Evolutionary conservation across 2,329 filamentous ascomycete genomes (phyloP).

Genomic region (Aspergillus alliaceus): DNA sequence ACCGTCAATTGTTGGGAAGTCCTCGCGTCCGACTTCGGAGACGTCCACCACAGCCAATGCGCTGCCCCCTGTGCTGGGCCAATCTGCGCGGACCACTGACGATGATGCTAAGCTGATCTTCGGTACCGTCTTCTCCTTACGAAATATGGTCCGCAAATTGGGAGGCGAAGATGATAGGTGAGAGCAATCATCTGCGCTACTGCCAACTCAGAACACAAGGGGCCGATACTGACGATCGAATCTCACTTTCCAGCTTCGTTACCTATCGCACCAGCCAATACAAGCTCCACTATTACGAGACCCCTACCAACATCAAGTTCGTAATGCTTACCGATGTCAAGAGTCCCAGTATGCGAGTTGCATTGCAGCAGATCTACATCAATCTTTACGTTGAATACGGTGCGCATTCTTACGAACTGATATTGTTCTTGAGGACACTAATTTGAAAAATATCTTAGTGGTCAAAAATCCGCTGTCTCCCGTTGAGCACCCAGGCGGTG

Average conservation of each 20-base stretch:
- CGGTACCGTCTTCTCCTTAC: constrained; percentile 91
- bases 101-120: constrained; percentile 98
- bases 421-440: neutral
- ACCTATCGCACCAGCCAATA: constrained; percentile 92
- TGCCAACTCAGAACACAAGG: neutral
- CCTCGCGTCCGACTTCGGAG: constrained; percentile 51
- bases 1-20: constrained; percentile 45
- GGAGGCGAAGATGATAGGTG: constrained; percentile 83
- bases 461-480: constrained; percentile 66
- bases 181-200: constrained; percentile 7
- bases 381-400: constrained; percentile 97
- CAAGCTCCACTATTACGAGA: constrained; percentile 99
- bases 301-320: constrained; percentile 90
- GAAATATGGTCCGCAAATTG: constrained; percentile 95
- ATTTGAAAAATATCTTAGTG: constrained; percentile 40
- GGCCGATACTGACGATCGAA: constrained; percentile 9
- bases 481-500: constrained; percentile 59
- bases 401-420: constrained; percentile 36
- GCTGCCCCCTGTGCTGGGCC: constrained; percentile 33
- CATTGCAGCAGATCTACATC: constrained; percentile 96
- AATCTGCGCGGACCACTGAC: constrained; percentile 54
- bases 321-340: constrained; percentile 93
- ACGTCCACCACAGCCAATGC: constrained; percentile 48
- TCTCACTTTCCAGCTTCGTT: constrained; percentile 67
- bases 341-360: constrained; percentile 86